Base-by-base conservation (phyloP, 2,329 filamentous ascomycete genomes). In the Penicillium hordei region DNA sequence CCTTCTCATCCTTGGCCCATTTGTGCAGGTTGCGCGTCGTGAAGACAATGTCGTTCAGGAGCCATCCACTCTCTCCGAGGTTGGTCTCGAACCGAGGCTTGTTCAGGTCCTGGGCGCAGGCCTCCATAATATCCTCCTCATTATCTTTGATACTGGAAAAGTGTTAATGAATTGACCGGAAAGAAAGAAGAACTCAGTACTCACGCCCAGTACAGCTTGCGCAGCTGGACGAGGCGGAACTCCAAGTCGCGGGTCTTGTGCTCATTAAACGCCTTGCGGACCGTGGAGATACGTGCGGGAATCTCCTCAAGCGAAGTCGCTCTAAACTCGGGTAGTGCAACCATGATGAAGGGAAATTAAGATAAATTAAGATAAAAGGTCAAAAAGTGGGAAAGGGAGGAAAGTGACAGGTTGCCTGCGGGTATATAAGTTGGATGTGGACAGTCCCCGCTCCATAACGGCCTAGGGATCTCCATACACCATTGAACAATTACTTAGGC, bases 131-230 rank as follows among this genome's bases (percentile, higher is more conserved):
- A 66, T 88, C 83, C 45, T 86, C 80, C 56, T 87, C 83, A 72
- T 90, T 88, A 80, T 97, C 93, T 64, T 86, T 86, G 65, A 97
- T 75, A 8, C 80, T 82, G 54, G 55, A 21, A 55, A 15, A 23
- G 6, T 21, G 62, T 65, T 46, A 57, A 31, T 53, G 6, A 2
- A 40, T 7, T 29, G 29, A 29, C 15, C 5, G 2, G n/a, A 13
- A 38, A 13, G n/a, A 10, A 0, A 21, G 25, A 12, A 21, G 12
- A 29, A 33, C 17, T 12, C n/a, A 23, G 5, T 21, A 71, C 75
- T 75, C 65, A 82, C 80, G 85, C 92, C 94, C 94, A 97, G 81
- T 96, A 97, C 56, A 97, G 87, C 82, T 92, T 93, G 67, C 93
- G 89, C 60, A 99, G 86, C 82, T 97, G 94, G 54, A 86, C 82